Percentiles rank a stretch among this genome's conserved stretches.
Conservation (phyloP, 257 asterid genomes). For the Penstemon eatonii region DNA sequence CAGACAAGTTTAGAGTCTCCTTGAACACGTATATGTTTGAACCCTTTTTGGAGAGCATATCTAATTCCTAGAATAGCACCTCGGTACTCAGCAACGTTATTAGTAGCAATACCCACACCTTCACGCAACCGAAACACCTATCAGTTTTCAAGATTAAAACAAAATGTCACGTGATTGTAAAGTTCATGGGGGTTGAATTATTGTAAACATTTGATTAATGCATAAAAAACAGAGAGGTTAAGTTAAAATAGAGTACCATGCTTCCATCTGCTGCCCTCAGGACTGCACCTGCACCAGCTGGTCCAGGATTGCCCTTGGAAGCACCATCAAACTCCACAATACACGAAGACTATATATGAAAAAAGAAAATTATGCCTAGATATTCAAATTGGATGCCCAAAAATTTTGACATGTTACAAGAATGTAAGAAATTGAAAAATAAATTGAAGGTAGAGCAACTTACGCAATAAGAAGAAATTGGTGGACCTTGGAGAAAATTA, state of each 20-base stretch:
- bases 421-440: background rate
- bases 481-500: slow-evolving; percentile 73
- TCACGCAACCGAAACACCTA: slow-evolving; percentile 87
- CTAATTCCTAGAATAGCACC: slow-evolving; percentile 81
- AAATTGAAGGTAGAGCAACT: slow-evolving; percentile 34
- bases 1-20: slow-evolving; percentile 73
- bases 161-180: background rate
- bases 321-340: slow-evolving; percentile 54
- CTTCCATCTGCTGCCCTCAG: slow-evolving; percentile 51
- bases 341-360: slow-evolving; percentile 33
- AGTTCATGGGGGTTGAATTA: background rate
- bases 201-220: background rate
- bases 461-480: slow-evolving; percentile 81
- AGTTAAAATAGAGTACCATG: slow-evolving; percentile 33
- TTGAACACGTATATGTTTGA: slow-evolving; percentile 67
- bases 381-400: background rate
- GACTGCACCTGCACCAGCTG: slow-evolving; percentile 56
- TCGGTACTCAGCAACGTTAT: slow-evolving; percentile 89
- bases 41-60: slow-evolving; percentile 82
- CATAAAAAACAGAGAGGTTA: background rate
- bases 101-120: slow-evolving; percentile 90
- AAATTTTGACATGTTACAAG: background rate
- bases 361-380: background rate
- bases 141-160: background rate
- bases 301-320: slow-evolving; percentile 59